Percentiles rank a stretch among this genome's conserved stretches.
Evolutionary conservation across 179 eudicot genomes (phyloP).

Genomic region (Gypsophila paniculata): DNA sequence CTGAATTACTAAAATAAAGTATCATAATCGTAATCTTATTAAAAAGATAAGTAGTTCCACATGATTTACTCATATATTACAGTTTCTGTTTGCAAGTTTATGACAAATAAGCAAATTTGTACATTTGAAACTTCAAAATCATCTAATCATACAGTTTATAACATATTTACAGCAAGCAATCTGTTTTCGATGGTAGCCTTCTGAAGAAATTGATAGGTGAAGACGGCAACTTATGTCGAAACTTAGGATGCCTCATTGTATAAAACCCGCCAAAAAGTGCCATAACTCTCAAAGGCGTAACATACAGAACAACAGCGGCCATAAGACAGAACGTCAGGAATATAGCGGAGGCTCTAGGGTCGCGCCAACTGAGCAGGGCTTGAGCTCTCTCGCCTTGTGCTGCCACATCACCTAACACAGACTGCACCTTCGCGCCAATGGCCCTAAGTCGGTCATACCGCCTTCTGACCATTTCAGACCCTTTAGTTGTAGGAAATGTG

Average conservation of each 20-base stretch:
- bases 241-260: conserved; percentile 79
- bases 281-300: conserved; percentile 56
- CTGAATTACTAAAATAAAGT: neutral
- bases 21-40: neutral
- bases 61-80: neutral
- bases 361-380: conserved; percentile 83
- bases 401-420: conserved; percentile 76
- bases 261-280: conserved; percentile 47
- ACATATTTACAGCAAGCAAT: conserved; percentile 58
- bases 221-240: conserved; percentile 59
- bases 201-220: conserved; percentile 71
- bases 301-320: conserved; percentile 60
- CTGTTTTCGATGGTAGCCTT: conserved; percentile 70
- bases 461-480: conserved; percentile 46
- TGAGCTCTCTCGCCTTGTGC: conserved; percentile 84
- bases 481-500: conserved; percentile 51
- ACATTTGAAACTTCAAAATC: neutral
- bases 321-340: conserved; percentile 55
- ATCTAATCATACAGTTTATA: neutral
- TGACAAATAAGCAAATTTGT: neutral
- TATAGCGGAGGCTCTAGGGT: conserved; percentile 67
- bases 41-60: neutral
- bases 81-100: neutral
- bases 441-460: conserved; percentile 79
- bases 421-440: conserved; percentile 62